These are phyloP conservation scores for Pyrus hybrid DNA, from an alignment of 331 rosid species.

Conservation along the genomic window DNA sequence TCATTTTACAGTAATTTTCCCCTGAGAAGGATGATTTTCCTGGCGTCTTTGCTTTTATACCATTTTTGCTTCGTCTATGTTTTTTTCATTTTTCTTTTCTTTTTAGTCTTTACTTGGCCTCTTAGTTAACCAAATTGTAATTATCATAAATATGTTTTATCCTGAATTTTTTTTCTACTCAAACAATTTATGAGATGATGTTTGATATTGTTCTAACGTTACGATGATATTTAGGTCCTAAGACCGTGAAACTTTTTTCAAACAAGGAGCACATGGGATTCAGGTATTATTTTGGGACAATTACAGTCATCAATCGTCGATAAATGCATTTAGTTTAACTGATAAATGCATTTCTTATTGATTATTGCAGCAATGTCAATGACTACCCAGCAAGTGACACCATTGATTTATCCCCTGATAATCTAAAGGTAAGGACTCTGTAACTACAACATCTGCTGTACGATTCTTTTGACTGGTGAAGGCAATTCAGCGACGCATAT, in stretches of 20 bases:
- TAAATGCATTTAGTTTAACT: slow-evolving; percentile 2
- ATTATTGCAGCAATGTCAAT: slow-evolving; percentile 63
- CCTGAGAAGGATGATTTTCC: not conserved
- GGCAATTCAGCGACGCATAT: not conserved
- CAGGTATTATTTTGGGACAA: slow-evolving; percentile 39
- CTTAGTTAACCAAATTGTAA: not conserved
- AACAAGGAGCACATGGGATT: slow-evolving; percentile 99
- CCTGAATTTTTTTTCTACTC: not conserved
- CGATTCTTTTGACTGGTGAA: not conserved
- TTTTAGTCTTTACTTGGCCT: not conserved
- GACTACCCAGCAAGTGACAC: slow-evolving; percentile 87
- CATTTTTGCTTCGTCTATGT: not conserved
- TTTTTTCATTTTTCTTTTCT: not conserved
- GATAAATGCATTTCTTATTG: slow-evolving; percentile 19
- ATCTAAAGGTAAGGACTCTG: slow-evolving; percentile 48
- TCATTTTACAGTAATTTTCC: not conserved
- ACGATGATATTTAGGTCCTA: slow-evolving; percentile 47
- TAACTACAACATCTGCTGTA: not conserved
- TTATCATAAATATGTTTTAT: not conserved
- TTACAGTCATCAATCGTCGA: slow-evolving; percentile 5
- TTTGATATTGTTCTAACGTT: not conserved
- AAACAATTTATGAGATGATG: not conserved
- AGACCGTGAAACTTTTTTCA: slow-evolving; percentile 82
- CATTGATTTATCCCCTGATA: slow-evolving; percentile 50
- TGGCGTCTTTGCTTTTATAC: not conserved